Conservation (phyloP, 2,329 filamentous ascomycete genomes). For the Cylindrodendrum hubeiense region DNA sequence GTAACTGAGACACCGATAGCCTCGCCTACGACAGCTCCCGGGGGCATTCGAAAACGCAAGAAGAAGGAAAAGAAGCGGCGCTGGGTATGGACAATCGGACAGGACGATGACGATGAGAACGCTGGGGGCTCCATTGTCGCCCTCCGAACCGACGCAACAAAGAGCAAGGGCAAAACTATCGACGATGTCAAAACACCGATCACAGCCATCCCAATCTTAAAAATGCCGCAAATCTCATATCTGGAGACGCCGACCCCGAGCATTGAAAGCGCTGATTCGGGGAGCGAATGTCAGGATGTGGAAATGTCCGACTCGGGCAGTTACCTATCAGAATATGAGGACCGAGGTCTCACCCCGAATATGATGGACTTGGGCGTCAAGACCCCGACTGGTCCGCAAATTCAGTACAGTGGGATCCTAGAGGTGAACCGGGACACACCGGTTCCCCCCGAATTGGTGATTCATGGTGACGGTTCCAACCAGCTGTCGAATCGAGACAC, state of each 20-base stretch:
- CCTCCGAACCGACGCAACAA: constrained; percentile 49
- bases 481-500: constrained; percentile 32
- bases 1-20: constrained; percentile 55
- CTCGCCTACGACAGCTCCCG: constrained; percentile 55
- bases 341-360: constrained; percentile 43
- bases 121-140: constrained; percentile 58
- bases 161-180: constrained; percentile 24
- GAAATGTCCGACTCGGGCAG: constrained; percentile 64
- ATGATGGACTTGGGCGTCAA: constrained; percentile 53
- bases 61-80: constrained; percentile 70
- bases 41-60: constrained; percentile 66
- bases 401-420: not conserved
- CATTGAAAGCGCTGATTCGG: constrained; percentile 53
- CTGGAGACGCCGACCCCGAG: constrained; percentile 56
- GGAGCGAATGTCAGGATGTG: constrained; percentile 53
- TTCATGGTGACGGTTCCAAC: constrained; percentile 50
- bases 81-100: constrained; percentile 76
- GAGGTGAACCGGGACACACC: constrained; percentile 25
- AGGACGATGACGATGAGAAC: constrained; percentile 60
- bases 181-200: constrained; percentile 38
- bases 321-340: constrained; percentile 48
- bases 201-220: constrained; percentile 38
- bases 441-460: constrained; percentile 24
- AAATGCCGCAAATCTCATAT: constrained; percentile 28
- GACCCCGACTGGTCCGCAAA: constrained; percentile 53